Evolutionary conservation across 139 green algal species (phyloP).

Genomic region (Coelastrella sp.): DNA sequence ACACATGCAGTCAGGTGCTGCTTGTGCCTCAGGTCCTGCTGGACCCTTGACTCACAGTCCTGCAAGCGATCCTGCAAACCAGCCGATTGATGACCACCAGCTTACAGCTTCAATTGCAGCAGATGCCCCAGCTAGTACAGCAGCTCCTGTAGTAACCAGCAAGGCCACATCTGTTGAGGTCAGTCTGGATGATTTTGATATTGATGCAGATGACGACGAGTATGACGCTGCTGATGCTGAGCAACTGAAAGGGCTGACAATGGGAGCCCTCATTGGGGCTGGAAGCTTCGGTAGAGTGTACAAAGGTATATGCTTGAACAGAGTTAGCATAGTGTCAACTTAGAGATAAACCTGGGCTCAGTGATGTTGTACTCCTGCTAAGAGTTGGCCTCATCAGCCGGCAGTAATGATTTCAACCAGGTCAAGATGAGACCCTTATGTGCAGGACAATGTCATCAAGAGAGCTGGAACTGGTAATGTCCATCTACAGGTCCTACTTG

Average conservation of each 20-base stretch:
- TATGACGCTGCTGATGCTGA: not conserved
- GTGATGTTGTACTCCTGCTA: not conserved
- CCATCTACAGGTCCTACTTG: not conserved
- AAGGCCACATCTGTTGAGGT: not conserved
- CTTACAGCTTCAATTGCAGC: not conserved
- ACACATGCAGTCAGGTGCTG: too few species aligned
- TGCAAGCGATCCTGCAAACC: too few species aligned
- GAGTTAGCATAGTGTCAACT: not conserved
- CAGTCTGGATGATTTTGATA: not conserved
- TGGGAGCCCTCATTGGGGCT: not conserved
- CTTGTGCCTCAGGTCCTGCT: too few species aligned
- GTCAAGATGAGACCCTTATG: too few species aligned
- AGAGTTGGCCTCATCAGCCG: too few species aligned
- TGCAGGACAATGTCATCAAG: not conserved
- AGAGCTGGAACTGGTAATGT: not conserved
- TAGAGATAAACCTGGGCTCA: not conserved
- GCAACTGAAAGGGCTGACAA: not conserved
- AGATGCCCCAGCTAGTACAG: not conserved
- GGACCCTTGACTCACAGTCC: too few species aligned
- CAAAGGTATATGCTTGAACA: not conserved
- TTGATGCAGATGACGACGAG: not conserved
- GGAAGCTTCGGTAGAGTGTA: constrained; percentile 2
- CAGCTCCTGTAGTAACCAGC: not conserved
- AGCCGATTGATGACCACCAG: not conserved
- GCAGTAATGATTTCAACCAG: too few species aligned